Evolutionary conservation across 129 eudicot genomes (phyloP).

Genomic region (Flaveria sonorensis): DNA sequence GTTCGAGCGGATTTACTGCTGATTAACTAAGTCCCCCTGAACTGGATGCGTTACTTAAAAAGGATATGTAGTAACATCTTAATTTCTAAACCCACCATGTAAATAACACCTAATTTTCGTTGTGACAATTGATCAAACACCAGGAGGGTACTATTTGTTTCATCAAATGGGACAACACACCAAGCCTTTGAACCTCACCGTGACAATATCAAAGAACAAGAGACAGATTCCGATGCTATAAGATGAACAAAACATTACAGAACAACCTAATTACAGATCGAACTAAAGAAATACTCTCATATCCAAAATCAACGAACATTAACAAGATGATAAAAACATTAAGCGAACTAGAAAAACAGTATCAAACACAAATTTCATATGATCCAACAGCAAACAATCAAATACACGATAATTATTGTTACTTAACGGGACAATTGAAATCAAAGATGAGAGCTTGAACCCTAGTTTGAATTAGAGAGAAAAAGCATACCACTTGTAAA

Average conservation of each 20-base stretch:
- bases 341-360: neutral
- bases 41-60: neutral
- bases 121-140: constrained; percentile 26
- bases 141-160: neutral
- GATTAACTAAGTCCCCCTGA: neutral
- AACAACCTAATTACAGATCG: neutral
- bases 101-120: neutral
- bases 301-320: no score
- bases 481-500: neutral
- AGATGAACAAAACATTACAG: neutral
- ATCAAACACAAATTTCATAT: neutral
- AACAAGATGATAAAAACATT: neutral
- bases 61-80: neutral
- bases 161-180: neutral
- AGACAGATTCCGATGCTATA: neutral
- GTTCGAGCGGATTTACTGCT: neutral
- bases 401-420: neutral
- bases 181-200: neutral
- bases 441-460: neutral
- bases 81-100: neutral
- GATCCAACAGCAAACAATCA: neutral
- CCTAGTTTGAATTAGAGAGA: constrained; percentile 10
- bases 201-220: neutral
- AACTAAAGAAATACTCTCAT: neutral
- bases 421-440: constrained; percentile 13